Base-by-base conservation (phyloP, 257 asterid genomes). In the Rhazya stricta region DNA sequence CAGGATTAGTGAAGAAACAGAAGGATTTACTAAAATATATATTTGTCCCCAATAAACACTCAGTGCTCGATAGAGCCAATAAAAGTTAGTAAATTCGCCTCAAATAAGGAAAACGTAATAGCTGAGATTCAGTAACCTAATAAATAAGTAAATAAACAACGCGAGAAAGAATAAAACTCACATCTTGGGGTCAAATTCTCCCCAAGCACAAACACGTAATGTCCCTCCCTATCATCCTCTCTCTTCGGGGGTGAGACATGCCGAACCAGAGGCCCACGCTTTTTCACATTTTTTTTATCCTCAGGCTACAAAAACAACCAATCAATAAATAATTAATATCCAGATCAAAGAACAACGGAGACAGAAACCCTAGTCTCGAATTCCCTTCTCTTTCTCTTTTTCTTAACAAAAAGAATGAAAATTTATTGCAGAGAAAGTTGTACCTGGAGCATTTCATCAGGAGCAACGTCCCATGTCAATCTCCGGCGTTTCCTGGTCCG, bases 131-230 rank as follows among this genome's bases (percentile, higher is more conserved):
- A n/a, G 32, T 18, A 62, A 67, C 2, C 23, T 1, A 67, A 69
- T 9, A 5, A 46, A 69, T 19, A 45, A 18, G 27, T n/a, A n/a
- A 69, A 46, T 7, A 19, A 19, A 51, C 21, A 51, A 51, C 21
- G 9, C 41, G 30, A 16, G 27, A 27, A 63, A 74, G 67, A 48
- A 51, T 30, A 74, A 67, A 42, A 23, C 85, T 85, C 84, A 91
- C 97, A 89, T 86, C 96, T 87, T 86, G 91, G 82, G 25, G 92
- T 91, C 80, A 91, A 91, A 87, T 91, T 89, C 86, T 91, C 96
- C 77, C 96, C 97, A 50, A 89, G 83, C 82, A 73, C 78, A 79
- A 79, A 91, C 81, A 89, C 89, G 79, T 88, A 91, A 80, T 91
- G 93, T 53, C 97, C 97, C 72, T 88, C 90, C 27, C 78, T 85